Evolutionary conservation across 2,329 filamentous ascomycete genomes (phyloP), one percentile per base, ranked within the genome.

Genomic region (Aspergillus hortae): DNA sequence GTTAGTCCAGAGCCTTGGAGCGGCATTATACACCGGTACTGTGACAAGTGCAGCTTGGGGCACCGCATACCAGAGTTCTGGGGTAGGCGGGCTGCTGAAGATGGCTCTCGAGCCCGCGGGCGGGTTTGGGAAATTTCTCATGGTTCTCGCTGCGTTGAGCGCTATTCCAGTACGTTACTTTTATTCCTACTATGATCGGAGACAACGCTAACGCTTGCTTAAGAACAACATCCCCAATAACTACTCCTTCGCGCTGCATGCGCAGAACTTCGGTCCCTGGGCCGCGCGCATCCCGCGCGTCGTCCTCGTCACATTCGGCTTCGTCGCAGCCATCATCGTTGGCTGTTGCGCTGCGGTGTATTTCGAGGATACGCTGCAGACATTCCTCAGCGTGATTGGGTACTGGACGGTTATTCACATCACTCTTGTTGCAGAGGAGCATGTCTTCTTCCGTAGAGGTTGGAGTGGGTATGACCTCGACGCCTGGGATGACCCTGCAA

Each of bases 391-490:
- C 12, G 67, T 79, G 21, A 69, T 80, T 2, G 77, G 77, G 9
- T 80, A 79, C 61, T 79, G 75, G 74, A 75, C 73, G 49, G 77
- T 76, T 0, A 70, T 69, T 11, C 68, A 69, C 30, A 60, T 70
- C 44, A 63, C 66, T 2, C 52, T 72, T 5, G 64, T 72, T 6
- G 57, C 63, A 12, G 63, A 67, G 38, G 70, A 71, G 47, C 67
- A 70, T 56, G 45, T 71, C 30, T 53, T 68, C 15, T 72, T 72
- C 55, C 64, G 69, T 0, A 58, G 54, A 19, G 56, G 64, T 6
- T 71, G 66, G 64, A 60, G 56, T 9, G 57, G 61, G 21, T 73
- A 72, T 46, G 61, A 72, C 43, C 64, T 64, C 19, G 61, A 67
- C 46, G 63, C 61, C 11, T 73, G 70, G 69, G 60, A 65, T 17